A percentile compares a stretch with the other conserved stretches of the same genome.
Evolutionary conservation across 805 yeast genomes (phyloP).

Genomic region (Saccharomycopsis microspora): DNA sequence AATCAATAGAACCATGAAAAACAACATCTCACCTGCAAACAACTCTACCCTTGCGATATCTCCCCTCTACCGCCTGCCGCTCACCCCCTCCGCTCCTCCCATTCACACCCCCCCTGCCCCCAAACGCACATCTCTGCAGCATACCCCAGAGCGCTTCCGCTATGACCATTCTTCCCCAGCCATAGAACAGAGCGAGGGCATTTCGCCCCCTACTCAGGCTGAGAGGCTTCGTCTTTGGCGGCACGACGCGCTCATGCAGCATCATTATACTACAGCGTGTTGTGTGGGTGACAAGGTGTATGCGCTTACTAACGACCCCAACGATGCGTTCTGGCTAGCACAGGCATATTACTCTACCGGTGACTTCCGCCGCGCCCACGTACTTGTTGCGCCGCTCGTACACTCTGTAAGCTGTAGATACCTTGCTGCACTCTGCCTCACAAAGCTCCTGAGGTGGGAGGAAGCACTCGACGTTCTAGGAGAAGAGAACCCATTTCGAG

Average conservation of each 20-base stretch:
- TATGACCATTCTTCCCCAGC: too few species aligned
- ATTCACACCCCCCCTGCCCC: too few species aligned
- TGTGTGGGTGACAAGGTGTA: slow-evolving; percentile 86
- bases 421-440: slow-evolving; percentile 62
- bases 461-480: slow-evolving; percentile 84
- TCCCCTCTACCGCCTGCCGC: too few species aligned
- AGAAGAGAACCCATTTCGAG: slow-evolving; percentile 61
- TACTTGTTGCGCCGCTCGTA: slow-evolving; percentile 40
- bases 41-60: slow-evolving; percentile 41
- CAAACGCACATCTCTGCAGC: too few species aligned
- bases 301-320: slow-evolving; percentile 74
- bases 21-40: slow-evolving; percentile 31
- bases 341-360: slow-evolving; percentile 76
- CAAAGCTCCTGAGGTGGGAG: slow-evolving; percentile 68
- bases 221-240: slow-evolving; percentile 86
- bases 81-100: too few species aligned
- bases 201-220: slow-evolving; percentile 53
- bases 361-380: slow-evolving; percentile 68
- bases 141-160: too few species aligned
- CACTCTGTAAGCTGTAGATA: slow-evolving; percentile 69
- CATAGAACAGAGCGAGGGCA: too few species aligned
- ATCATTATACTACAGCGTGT: slow-evolving; percentile 81
- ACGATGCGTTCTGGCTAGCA: slow-evolving; percentile 94
- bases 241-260: slow-evolving; percentile 87
- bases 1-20: neutral